These are phyloP conservation scores for Colletotrichum karsti DNA, from an alignment of 2,329 filamentous ascomycete genomes.

Conservation along the genomic window DNA sequence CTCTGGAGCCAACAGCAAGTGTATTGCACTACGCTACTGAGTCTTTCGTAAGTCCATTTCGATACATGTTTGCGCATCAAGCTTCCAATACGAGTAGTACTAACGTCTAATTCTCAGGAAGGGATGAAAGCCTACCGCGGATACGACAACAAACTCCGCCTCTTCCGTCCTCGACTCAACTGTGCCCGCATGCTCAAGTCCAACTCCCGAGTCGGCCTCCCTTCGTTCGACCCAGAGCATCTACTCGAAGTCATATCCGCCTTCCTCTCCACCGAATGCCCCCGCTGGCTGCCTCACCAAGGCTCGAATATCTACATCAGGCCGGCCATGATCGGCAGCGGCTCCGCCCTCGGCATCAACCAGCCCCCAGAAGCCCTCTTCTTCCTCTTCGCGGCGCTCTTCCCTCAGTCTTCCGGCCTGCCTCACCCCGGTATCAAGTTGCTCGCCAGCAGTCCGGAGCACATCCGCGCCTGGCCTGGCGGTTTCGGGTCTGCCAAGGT, in stretches of 20 bases:
- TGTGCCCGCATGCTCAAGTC: conserved; percentile 61
- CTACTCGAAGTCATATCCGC: conserved; percentile 71
- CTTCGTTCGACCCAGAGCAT: conserved; percentile 68
- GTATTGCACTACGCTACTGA: conserved; percentile 80
- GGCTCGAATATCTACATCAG: conserved; percentile 71
- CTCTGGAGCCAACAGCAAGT: conserved; percentile 73
- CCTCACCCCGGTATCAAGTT: conserved; percentile 5
- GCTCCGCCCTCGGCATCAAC: conserved; percentile 68
- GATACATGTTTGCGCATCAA: no score
- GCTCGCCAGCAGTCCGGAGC: conserved; percentile 5
- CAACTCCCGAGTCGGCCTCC: conserved; percentile 68
- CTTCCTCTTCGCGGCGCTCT: conserved; percentile 62
- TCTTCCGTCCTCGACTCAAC: conserved; percentile 74
- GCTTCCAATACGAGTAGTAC: no score
- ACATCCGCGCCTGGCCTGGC: conserved; percentile 50
- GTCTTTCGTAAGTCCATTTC: conserved; percentile 59
- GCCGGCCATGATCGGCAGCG: conserved; percentile 72
- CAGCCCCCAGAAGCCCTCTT: conserved; percentile 71
- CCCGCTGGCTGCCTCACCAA: conserved; percentile 69
- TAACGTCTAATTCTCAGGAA: conserved; percentile 47
- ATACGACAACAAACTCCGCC: conserved; percentile 68
- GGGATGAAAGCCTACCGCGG: conserved; percentile 78
- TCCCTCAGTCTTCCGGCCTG: conserved; percentile 29
- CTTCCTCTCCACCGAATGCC: conserved; percentile 62
- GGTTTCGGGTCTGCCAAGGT: conserved; percentile 71